Base-by-base conservation (phyloP, 2,329 filamentous ascomycete genomes). In the Fusarium sp. region DNA sequence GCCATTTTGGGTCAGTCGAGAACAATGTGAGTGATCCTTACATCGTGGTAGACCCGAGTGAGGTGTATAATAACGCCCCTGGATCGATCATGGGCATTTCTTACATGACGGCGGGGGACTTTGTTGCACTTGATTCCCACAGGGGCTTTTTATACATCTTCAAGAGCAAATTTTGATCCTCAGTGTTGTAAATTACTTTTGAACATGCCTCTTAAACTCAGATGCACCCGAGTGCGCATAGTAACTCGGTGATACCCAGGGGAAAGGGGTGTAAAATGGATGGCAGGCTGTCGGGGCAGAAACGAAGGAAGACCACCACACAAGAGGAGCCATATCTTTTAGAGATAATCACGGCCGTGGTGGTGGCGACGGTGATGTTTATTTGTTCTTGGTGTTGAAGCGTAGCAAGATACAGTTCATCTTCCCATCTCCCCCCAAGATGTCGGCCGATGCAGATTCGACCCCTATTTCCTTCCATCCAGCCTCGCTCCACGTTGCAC, bases 81-180 rank as follows among this genome's bases (percentile, higher is more conserved):
- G 8, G 8, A 52, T 52, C 2, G 27, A 52, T n/a, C 18, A 3
- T 32, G 48, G 11, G 6, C 27, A 18, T 52, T 2, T 52, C 48
- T 32, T 52, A 18, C 2, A 6, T 9, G 16, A n/a, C 16, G 5
- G 11, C 16, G 9, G 11, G 45, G 16, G 10, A 52, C 10, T 52
- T 32, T 2, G 18, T 20, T 30, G 16, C 16, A 30, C 25, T 13
- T 52, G 10, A 20, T 11, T 10, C 25, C n/a, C 16, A 8, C 18
- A 13, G 48, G 18, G 18, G 10, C 18, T n/a, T 14, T 32, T 13
- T n/a, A 8, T 30, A 50, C 6, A 32, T 32, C 20, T 52, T 6
- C 48, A 32, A 10, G 6, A 32, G 3, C 48, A 32, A 18, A 0
- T 4, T 2, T 8, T n/a, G 3, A 13, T n/a, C 7, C 4, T 1